phyloP scores from a whole-genome alignment of 2,329 filamentous ascomycete species.

The Lecanicillium sp. region DNA sequence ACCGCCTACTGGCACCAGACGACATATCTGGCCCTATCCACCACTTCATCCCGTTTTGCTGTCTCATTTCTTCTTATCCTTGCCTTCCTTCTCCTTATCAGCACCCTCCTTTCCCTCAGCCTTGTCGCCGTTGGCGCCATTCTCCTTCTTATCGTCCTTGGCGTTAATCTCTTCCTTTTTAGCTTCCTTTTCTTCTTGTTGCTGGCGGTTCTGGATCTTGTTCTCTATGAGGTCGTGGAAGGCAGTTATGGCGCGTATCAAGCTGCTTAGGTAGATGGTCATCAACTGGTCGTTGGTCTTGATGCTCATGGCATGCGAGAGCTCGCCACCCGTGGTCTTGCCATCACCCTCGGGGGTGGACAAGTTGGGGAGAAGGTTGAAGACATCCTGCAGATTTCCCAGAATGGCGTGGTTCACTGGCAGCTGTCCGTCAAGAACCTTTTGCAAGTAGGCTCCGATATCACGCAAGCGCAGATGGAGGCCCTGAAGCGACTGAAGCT shows the following conservation, averaged over 20 bases:
- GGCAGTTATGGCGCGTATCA: conserved; percentile 95
- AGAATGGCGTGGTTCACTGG: conserved; percentile 97
- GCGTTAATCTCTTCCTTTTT: conserved; percentile 64
- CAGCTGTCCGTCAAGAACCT: conserved; percentile 85
- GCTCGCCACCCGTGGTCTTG: conserved; percentile 65
- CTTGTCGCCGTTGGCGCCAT: conserved; percentile 28
- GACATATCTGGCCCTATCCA: too few relatives aligned
- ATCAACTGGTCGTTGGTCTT: conserved; percentile 99
- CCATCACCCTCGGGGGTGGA: conserved; percentile 69
- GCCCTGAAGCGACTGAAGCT: conserved; percentile 93
- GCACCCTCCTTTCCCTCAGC: conserved; percentile 40
- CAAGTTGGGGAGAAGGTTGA: conserved; percentile 95
- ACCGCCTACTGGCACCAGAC: too few relatives aligned
- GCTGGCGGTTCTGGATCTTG: conserved; percentile 98
- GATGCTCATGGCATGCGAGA: conserved; percentile 94
- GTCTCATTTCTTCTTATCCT: conserved; percentile 43
- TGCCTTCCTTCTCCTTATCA: conserved; percentile 45
- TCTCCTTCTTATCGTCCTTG: conserved; percentile 53
- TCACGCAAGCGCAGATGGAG: conserved; percentile 90
- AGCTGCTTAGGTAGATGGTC: conserved; percentile 92
- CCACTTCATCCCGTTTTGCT: too few relatives aligned
- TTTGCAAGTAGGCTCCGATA: conserved; percentile 91
- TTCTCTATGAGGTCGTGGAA: conserved; percentile 99
- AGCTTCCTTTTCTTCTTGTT: conserved; percentile 90
- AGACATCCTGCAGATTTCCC: conserved; percentile 97